phyloP scores from a whole-genome alignment of 352 stramenopile genomes.

The Globisporangium cystogenes region DNA sequence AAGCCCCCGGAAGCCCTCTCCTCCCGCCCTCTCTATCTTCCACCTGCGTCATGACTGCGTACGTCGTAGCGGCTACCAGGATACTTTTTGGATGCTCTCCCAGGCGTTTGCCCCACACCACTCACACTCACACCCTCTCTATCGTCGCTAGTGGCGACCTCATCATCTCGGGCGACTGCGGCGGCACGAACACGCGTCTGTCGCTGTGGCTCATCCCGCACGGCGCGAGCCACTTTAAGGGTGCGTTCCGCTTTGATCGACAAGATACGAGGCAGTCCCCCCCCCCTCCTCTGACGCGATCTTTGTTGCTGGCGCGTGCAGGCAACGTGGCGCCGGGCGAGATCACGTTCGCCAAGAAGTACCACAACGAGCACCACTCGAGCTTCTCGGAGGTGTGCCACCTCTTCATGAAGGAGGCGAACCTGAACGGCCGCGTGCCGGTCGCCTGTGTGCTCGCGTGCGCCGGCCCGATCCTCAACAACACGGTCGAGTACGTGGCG shows the following conservation, averaged over 20 bases:
- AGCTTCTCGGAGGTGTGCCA: slow-evolving; percentile 88
- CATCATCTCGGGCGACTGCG: slow-evolving; percentile 92
- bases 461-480: slow-evolving; percentile 75
- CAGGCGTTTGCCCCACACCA: too few relatives aligned
- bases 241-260: too few relatives aligned
- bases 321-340: slow-evolving; percentile 72
- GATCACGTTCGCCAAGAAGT: slow-evolving; percentile 85
- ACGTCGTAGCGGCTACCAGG: background rate
- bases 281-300: slow-evolving; percentile 9
- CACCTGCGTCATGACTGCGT: background rate
- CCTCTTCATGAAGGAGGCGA: slow-evolving; percentile 92
- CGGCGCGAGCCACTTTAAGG: slow-evolving; percentile 47
- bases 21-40: too few relatives aligned
- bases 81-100: background rate
- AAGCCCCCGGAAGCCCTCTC: too few relatives aligned
- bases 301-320: slow-evolving; percentile 6
- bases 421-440: slow-evolving; percentile 53
- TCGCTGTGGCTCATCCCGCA: slow-evolving; percentile 81
- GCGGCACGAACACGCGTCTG: slow-evolving; percentile 96
- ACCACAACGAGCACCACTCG: slow-evolving; percentile 75
- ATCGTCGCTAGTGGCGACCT: slow-evolving; percentile 43
- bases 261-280: too few relatives aligned
- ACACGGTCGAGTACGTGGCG: slow-evolving; percentile 61
- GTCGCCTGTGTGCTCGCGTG: slow-evolving; percentile 73
- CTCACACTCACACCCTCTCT: background rate